Conservation (phyloP, 495 filamentous ascomycete species). For the Neurospora sp. region DNA sequence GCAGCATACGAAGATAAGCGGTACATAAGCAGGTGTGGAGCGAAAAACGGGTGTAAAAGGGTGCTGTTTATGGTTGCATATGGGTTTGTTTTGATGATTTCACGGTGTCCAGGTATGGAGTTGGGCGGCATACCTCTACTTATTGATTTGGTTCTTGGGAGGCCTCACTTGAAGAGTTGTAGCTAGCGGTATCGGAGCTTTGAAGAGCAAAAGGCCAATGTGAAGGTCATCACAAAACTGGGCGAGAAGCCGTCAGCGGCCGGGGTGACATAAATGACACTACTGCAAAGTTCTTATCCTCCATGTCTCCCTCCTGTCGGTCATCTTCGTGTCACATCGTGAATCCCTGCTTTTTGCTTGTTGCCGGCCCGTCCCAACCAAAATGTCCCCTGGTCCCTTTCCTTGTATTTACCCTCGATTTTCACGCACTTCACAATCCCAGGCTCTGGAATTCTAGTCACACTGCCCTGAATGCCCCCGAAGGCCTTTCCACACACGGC, state of each 20-base stretch:
- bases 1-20: background rate
- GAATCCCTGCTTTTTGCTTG: background rate
- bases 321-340: background rate
- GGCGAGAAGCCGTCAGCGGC: background rate
- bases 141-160: background rate
- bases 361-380: background rate
- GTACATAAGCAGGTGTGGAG: background rate
- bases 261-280: background rate
- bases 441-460: background rate
- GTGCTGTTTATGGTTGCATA: background rate
- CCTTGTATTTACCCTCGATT: background rate
- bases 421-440: background rate
- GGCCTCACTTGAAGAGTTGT: background rate
- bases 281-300: background rate
- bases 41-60: background rate
- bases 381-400: background rate
- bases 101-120: background rate
- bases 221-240: background rate
- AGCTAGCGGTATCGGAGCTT: background rate
- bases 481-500: background rate
- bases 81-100: background rate
- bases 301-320: background rate
- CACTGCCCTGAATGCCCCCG: background rate
- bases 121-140: background rate
- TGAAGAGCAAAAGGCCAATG: background rate